These are phyloP conservation scores for Naganishia antarctica DNA, from an alignment of 768 basidiomycete species.

Conservation along the genomic window DNA sequence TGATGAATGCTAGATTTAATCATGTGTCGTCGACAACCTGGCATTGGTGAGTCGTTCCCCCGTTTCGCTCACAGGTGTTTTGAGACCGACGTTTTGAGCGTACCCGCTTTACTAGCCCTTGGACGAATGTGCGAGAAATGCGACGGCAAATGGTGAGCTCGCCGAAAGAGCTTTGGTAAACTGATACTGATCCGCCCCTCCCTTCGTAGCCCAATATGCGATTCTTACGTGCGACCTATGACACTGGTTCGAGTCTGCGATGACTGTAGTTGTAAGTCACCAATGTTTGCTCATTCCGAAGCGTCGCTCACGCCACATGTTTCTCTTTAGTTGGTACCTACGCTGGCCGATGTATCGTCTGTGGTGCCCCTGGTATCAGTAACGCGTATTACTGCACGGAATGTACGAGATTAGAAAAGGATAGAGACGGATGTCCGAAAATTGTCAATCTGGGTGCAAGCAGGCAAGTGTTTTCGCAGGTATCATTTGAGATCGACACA, in stretches of 20 bases:
- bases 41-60: slow-evolving; percentile 86
- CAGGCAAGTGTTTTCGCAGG: slow-evolving; percentile 5
- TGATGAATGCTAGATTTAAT: slow-evolving; percentile 68
- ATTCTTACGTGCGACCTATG: slow-evolving; percentile 97
- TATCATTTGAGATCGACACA: no score
- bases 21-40: slow-evolving; percentile 96
- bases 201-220: slow-evolving; percentile 78
- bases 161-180: neutral
- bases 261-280: slow-evolving; percentile 93
- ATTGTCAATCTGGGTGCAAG: slow-evolving; percentile 42
- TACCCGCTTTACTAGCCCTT: slow-evolving; percentile 65
- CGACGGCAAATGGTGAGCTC: slow-evolving; percentile 91
- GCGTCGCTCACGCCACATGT: neutral
- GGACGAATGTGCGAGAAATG: slow-evolving; percentile 98
- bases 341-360: slow-evolving; percentile 95
- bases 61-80: no score
- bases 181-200: neutral
- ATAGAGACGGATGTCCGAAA: slow-evolving; percentile 96
- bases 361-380: slow-evolving; percentile 92
- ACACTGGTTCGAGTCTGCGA: slow-evolving; percentile 97
- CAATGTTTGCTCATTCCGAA: neutral
- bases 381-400: slow-evolving; percentile 99
- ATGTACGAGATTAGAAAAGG: slow-evolving; percentile 83
- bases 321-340: slow-evolving; percentile 56
- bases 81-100: no score